These are phyloP conservation scores for Grosmannia huntii DNA, from an alignment of 2,329 filamentous ascomycete genomes.

Conservation along the genomic window DNA sequence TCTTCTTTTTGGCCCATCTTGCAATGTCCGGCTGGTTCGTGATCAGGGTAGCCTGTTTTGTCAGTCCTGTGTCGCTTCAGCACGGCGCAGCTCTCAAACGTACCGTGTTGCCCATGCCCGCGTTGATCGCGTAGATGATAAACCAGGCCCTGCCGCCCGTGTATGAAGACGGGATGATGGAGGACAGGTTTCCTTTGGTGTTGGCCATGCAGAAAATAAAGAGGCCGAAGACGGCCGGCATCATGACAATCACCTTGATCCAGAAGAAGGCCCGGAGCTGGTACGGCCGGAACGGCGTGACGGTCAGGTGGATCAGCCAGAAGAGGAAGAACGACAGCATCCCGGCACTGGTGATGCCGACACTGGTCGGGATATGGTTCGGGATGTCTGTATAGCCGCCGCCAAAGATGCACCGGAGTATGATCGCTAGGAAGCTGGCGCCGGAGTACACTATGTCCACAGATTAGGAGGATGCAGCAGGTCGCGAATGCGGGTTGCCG, in stretches of 20 bases:
- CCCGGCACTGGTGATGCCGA: constrained; percentile 13
- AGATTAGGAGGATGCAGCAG: neutral
- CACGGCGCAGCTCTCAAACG: neutral
- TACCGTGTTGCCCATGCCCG: constrained; percentile 22
- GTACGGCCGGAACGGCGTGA: constrained; percentile 26
- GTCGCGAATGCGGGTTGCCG: neutral
- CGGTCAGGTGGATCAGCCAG: constrained; percentile 12
- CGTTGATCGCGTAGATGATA: constrained; percentile 24
- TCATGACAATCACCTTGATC: constrained; percentile 27
- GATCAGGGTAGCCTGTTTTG: constrained; percentile 15
- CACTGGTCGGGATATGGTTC: constrained; percentile 23
- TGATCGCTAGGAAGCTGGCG: constrained; percentile 10
- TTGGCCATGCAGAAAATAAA: constrained; percentile 26
- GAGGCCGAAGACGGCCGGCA: constrained; percentile 19
- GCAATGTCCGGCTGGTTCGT: constrained; percentile 32
- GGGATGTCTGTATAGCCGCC: constrained; percentile 19
- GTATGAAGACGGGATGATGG: constrained; percentile 14
- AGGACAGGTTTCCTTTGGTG: constrained; percentile 21
- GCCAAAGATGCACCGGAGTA: constrained; percentile 19
- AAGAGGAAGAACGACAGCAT: constrained; percentile 14
- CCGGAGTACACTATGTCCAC: constrained; percentile 10
- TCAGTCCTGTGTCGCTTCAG: neutral
- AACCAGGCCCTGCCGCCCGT: constrained; percentile 19
- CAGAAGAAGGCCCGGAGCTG: constrained; percentile 31
- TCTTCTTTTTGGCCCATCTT: constrained; percentile 24